Evolutionary conservation across 2,329 filamentous ascomycete genomes (phyloP).

Genomic region (Calonectria henricotiae): DNA sequence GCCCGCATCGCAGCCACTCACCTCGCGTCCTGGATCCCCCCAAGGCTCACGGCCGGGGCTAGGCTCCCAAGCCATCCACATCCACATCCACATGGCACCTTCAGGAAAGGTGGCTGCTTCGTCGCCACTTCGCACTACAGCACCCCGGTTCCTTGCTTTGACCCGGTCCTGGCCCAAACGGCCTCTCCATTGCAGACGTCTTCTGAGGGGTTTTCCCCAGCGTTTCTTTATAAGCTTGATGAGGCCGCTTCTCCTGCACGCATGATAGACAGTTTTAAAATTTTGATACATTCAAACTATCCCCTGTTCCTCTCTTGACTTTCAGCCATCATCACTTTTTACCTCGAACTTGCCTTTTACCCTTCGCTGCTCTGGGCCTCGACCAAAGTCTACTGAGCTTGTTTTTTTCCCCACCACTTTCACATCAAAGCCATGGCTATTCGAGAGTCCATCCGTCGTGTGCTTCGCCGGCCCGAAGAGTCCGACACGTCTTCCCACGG

Average conservation of each 20-base stretch:
- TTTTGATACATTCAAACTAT: conserved; percentile 27
- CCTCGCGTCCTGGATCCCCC: conserved; percentile 37
- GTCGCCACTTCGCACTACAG: conserved; percentile 33
- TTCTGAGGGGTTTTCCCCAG: conserved; percentile 52
- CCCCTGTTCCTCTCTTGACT: conserved; percentile 12
- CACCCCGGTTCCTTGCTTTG: conserved; percentile 35
- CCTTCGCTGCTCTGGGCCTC: conserved; percentile 9
- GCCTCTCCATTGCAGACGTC: conserved; percentile 33
- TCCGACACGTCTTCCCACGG: conserved; percentile 54
- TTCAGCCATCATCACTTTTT: conserved; percentile 16
- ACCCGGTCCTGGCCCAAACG: conserved; percentile 48
- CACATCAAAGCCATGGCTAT: conserved; percentile 58
- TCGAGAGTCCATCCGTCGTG: conserved; percentile 62
- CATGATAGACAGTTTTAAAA: conserved; percentile 11
- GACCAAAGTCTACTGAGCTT: conserved; percentile 19
- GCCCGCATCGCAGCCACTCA: conserved; percentile 42
- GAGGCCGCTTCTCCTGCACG: conserved; percentile 26
- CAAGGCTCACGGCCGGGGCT: conserved; percentile 38
- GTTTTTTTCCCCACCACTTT: neutral
- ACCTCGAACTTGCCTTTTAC: neutral
- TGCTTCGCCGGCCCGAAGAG: conserved; percentile 56
- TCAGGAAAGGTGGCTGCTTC: conserved; percentile 33
- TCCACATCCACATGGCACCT: conserved; percentile 33
- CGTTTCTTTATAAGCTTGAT: conserved; percentile 38
- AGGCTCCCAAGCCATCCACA: conserved; percentile 45